These are phyloP conservation scores for Kodamaea fukazawae DNA, from an alignment of 805 yeast species.

Conservation along the genomic window DNA sequence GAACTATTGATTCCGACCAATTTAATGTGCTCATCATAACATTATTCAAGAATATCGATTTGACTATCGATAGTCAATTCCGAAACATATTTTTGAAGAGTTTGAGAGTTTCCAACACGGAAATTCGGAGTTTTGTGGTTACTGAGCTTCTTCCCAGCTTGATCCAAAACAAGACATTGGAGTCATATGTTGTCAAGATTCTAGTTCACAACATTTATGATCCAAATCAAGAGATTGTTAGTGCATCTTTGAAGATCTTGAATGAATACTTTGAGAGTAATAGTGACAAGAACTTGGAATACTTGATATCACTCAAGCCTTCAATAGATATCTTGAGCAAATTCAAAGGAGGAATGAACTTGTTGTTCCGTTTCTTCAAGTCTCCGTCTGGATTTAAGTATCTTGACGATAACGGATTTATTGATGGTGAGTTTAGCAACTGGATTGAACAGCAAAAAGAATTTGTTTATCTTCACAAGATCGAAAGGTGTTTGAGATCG, in stretches of 20 bases:
- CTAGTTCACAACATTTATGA: slow-evolving; percentile 73
- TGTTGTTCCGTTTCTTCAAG: slow-evolving; percentile 63
- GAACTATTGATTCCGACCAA: slow-evolving; percentile 28
- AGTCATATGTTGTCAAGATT: slow-evolving; percentile 49
- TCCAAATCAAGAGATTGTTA: slow-evolving; percentile 25
- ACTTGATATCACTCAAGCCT: slow-evolving; percentile 55
- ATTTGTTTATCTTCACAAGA: slow-evolving; percentile 30
- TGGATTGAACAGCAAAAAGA: slow-evolving; percentile 55
- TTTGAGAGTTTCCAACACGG: slow-evolving; percentile 50
- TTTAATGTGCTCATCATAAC: slow-evolving; percentile 53
- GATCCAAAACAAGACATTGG: slow-evolving; percentile 32
- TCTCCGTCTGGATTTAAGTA: slow-evolving; percentile 69
- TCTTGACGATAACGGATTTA: slow-evolving; percentile 53
- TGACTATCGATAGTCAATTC: slow-evolving; percentile 59
- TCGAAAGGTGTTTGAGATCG: slow-evolving; percentile 37
- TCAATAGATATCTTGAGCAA: slow-evolving; percentile 39
- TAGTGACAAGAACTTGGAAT: slow-evolving; percentile 43
- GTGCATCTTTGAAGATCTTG: slow-evolving; percentile 20
- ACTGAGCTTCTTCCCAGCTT: slow-evolving; percentile 45
- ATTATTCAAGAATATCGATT: slow-evolving; percentile 62
- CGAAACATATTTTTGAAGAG: slow-evolving; percentile 65
- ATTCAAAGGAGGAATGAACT: slow-evolving; percentile 32
- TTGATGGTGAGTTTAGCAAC: slow-evolving; percentile 60
- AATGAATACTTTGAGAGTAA: slow-evolving; percentile 18
- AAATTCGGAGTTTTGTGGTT: slow-evolving; percentile 58